Conservation (phyloP, 257 asterid genomes). For the Nicotiana sylvestris region DNA sequence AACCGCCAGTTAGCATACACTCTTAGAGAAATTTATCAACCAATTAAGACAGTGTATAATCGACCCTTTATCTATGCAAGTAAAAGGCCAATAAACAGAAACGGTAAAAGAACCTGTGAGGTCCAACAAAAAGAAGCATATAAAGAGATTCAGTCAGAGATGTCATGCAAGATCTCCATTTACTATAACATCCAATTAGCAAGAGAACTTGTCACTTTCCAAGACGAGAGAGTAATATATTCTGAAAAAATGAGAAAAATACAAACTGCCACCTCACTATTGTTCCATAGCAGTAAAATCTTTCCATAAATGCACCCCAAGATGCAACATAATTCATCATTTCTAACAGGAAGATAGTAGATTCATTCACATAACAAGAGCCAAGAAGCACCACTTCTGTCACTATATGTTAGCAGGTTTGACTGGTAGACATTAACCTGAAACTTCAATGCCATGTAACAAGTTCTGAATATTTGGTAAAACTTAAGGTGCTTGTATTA, state of each 20-base stretch:
- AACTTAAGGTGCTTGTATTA: background rate
- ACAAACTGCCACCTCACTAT: background rate
- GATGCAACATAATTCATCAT: background rate
- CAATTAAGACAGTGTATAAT: background rate
- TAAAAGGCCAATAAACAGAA: background rate
- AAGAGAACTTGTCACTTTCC: background rate
- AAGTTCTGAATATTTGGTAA: background rate
- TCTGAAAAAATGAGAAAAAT: background rate
- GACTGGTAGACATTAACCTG: background rate
- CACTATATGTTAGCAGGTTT: background rate
- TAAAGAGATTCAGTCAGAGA: background rate
- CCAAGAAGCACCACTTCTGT: background rate
- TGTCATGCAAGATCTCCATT: slow-evolving; percentile 5
- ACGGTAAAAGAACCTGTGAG: background rate
- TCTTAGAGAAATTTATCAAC: slow-evolving; percentile 12
- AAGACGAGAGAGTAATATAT: background rate
- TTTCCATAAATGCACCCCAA: background rate
- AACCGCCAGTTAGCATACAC: slow-evolving; percentile 10
- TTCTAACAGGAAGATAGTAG: background rate
- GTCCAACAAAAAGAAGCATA: background rate
- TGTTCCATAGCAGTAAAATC: background rate
- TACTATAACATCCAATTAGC: background rate
- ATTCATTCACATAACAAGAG: background rate
- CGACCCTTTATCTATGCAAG: background rate
- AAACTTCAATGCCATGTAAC: background rate